These are phyloP conservation scores for Pyrenophora seminiperda DNA, from an alignment of 2,329 filamentous ascomycete genomes.

Conservation along the genomic window DNA sequence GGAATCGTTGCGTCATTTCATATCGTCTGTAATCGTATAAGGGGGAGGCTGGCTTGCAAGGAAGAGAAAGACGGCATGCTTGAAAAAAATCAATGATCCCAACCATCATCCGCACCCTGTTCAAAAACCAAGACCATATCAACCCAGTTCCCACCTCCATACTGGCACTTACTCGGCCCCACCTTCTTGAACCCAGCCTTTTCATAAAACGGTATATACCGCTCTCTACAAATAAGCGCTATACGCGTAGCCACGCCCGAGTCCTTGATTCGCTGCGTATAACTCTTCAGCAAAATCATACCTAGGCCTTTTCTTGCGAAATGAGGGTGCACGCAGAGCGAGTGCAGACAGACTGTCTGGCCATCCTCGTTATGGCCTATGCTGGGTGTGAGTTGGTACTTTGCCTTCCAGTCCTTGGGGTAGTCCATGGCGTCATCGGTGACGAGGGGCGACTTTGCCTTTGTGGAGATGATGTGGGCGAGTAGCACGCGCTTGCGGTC, in stretches of 20 bases:
- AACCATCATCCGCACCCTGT: conserved; percentile 5
- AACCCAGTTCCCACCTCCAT: conserved; percentile 80
- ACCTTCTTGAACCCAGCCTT: conserved; percentile 71
- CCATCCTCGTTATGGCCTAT: conserved; percentile 75
- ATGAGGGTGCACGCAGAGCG: conserved; percentile 76
- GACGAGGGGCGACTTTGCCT: conserved; percentile 66
- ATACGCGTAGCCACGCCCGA: conserved; percentile 73
- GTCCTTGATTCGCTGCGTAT: conserved; percentile 75
- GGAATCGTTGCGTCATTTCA: too few relatives aligned
- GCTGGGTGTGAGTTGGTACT: conserved; percentile 38
- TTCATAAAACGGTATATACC: conserved; percentile 75
- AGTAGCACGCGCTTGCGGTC: conserved; percentile 68
- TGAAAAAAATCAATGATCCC: conserved; percentile 8
- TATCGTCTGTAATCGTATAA: neutral
- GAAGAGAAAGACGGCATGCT: neutral
- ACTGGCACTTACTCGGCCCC: conserved; percentile 71
- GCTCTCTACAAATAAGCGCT: conserved; percentile 76
- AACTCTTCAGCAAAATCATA: conserved; percentile 73
- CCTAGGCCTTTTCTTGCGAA: conserved; percentile 77
- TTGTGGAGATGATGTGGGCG: conserved; percentile 78
- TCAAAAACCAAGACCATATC: conserved; percentile 68
- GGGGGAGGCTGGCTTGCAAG: neutral
- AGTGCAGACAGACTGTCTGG: conserved; percentile 79
- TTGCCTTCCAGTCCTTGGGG: conserved; percentile 68
- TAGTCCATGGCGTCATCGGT: conserved; percentile 78